Evolutionary conservation across 2,329 filamentous ascomycete species (phyloP), one percentile per base, ranked within the genome.

Genomic region (Aspergillus pseudoviridinutans): DNA sequence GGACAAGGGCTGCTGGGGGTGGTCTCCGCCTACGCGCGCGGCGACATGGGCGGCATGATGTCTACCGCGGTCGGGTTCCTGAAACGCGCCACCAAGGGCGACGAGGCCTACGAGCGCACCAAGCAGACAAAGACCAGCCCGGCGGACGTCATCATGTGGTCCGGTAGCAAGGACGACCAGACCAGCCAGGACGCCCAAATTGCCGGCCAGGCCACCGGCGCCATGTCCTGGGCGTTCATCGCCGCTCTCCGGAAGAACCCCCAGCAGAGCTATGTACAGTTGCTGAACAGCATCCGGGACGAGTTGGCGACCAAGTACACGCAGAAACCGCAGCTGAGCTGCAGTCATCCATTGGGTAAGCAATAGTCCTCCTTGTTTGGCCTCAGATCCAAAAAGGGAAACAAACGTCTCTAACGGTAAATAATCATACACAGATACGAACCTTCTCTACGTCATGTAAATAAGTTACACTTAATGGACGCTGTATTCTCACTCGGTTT

Each of bases 211-310:
- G 93, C 94, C 35, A 99, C 94, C 0, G 94, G 94, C 55, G 94
- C 94, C 74, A 97, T 99, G 94, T 96, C 92, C 3, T 97, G 90
- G 86, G 94, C 94, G 2, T 99, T 99, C 74, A 94, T 99, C 74
- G 87, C 84, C 1, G 88, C 92, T 22, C 83, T 97, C 69, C 92
- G 90, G 81, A 91, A 92, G 79, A 96, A 96, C 71, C 91, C 91
- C 0, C 88, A 96, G 72, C 94, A 97, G 80, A 96, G 89, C 78
- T 99, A 99, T 71, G 90, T 97, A 52, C 88, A 97, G 80, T 80
- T 99, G 57, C 83, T 99, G 65, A 97, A 97, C 81, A 96, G 88
- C 75, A 92, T 99, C 69, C 90, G 94, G 57, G 92, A 96, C 57
- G 88, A 97, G 70, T 81, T 99, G 58, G 80, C 89, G 64, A 85